Evolutionary conservation across 116 monocot genomes (phyloP).

Genomic region (Iris pallida): DNA sequence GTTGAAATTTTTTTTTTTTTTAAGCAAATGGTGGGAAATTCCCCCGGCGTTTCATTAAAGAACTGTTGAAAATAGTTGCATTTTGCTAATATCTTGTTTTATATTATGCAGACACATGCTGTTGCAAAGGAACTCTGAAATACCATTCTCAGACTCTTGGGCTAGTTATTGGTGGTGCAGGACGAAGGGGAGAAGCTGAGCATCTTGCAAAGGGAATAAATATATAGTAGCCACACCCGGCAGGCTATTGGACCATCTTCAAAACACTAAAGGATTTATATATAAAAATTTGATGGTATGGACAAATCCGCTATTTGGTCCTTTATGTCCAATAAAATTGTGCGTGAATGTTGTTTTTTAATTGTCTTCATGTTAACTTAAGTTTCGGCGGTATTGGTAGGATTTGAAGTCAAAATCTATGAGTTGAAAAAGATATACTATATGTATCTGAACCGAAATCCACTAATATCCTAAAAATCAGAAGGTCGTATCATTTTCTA

Average conservation of each 20-base stretch:
- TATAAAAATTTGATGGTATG: constrained; percentile 75
- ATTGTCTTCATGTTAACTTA: too few relatives aligned
- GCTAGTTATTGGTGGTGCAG: constrained; percentile 73
- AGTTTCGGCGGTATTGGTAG: too few relatives aligned
- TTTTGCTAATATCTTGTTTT: not conserved
- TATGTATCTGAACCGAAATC: too few relatives aligned
- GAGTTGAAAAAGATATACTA: too few relatives aligned
- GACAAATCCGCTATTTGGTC: not conserved
- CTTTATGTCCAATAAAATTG: not conserved
- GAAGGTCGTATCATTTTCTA: too few relatives aligned
- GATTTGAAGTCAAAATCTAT: too few relatives aligned
- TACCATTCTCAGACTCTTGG: constrained; percentile 84
- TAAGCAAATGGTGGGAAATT: not conserved
- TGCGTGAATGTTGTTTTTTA: too few relatives aligned
- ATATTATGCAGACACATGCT: constrained; percentile 54
- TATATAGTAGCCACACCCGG: constrained; percentile 83
- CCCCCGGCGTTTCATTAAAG: not conserved
- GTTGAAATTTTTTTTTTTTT: too few relatives aligned
- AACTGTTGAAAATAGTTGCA: not conserved
- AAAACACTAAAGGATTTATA: constrained; percentile 82
- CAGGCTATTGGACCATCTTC: constrained; percentile 86
- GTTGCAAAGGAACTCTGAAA: constrained; percentile 85
- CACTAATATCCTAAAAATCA: too few relatives aligned
- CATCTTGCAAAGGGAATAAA: constrained; percentile 80
- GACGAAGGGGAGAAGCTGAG: constrained; percentile 70